These are phyloP conservation scores for Penicillium frequentans DNA, from an alignment of 2,329 filamentous ascomycete species.

Conservation along the genomic window DNA sequence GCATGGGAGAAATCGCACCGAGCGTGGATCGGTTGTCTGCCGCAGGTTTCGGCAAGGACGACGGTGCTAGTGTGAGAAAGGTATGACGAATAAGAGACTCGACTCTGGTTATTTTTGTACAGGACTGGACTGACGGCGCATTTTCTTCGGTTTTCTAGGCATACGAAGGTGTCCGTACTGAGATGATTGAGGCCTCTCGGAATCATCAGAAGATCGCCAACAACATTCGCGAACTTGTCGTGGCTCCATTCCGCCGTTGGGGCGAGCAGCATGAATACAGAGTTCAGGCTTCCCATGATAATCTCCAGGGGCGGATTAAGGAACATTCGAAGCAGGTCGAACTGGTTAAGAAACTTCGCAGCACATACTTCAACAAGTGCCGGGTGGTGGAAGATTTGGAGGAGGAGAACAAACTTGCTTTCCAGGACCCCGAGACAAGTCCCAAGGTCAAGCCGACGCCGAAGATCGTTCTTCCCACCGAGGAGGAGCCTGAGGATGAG, in stretches of 20 bases:
- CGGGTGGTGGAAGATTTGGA: slow-evolving; percentile 93
- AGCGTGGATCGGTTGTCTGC: slow-evolving; percentile 72
- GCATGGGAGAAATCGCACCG: slow-evolving; percentile 77
- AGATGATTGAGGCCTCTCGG: slow-evolving; percentile 87
- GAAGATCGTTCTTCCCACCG: slow-evolving; percentile 83
- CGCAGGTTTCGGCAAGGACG: slow-evolving; percentile 84
- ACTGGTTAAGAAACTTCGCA: slow-evolving; percentile 85
- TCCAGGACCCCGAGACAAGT: slow-evolving; percentile 78
- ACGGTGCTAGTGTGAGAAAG: slow-evolving; percentile 94
- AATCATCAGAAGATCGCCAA: slow-evolving; percentile 95
- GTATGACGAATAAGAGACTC: slow-evolving; percentile 33
- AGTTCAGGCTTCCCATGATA: slow-evolving; percentile 91
- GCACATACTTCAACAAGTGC: slow-evolving; percentile 98
- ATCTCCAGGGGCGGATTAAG: slow-evolving; percentile 87
- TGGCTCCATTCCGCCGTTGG: slow-evolving; percentile 92
- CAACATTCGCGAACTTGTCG: slow-evolving; percentile 93
- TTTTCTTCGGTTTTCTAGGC: slow-evolving; percentile 56
- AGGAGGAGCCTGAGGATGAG: slow-evolving; percentile 68
- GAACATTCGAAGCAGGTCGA: slow-evolving; percentile 91
- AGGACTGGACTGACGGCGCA: background rate
- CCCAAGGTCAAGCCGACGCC: slow-evolving; percentile 58
- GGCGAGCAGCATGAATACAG: slow-evolving; percentile 91
- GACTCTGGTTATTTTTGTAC: background rate
- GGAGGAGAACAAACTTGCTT: slow-evolving; percentile 97
- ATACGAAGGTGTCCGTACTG: slow-evolving; percentile 86